phyloP scores from a whole-genome alignment of 2,329 filamentous ascomycete genomes.

The Seiridium unicorne region DNA sequence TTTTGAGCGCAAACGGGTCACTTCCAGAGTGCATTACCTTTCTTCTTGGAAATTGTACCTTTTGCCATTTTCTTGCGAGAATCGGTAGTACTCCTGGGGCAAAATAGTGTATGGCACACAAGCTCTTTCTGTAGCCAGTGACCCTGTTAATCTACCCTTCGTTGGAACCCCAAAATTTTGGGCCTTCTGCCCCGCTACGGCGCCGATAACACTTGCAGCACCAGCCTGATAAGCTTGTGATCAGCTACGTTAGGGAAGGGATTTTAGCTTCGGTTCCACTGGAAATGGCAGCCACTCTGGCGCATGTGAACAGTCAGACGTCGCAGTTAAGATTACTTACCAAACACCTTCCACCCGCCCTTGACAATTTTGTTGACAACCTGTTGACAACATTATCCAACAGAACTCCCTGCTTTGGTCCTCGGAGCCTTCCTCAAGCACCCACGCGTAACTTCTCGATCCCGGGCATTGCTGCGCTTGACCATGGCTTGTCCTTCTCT shows the following conservation, averaged over 20 bases:
- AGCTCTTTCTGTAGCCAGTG: not conserved
- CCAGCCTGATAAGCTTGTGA: slow-evolving; percentile 8
- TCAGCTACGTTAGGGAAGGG: not conserved
- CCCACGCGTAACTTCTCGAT: not conserved
- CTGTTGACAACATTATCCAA: too few relatives aligned
- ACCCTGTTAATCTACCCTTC: too few relatives aligned
- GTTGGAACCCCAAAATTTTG: slow-evolving; percentile 9
- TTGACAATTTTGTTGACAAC: too few relatives aligned
- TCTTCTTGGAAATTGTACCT: slow-evolving; percentile 29
- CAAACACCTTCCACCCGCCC: not conserved
- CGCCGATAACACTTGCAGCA: slow-evolving; percentile 3
- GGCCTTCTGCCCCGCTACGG: slow-evolving; percentile 8
- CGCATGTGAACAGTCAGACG: not conserved
- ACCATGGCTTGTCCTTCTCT: slow-evolving; percentile 12
- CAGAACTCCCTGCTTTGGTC: too few relatives aligned
- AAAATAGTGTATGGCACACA: not conserved
- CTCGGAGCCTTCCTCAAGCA: not conserved
- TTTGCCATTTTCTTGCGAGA: slow-evolving; percentile 27
- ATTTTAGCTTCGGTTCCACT: not conserved
- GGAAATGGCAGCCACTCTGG: not conserved
- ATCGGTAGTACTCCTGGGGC: not conserved
- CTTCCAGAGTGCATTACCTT: slow-evolving; percentile 15
- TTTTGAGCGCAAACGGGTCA: not conserved
- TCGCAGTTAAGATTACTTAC: not conserved
- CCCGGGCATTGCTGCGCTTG: not conserved